Conservation (phyloP, 192 early-diverging fungal genomes). For the Piromyces finnis region DNA sequence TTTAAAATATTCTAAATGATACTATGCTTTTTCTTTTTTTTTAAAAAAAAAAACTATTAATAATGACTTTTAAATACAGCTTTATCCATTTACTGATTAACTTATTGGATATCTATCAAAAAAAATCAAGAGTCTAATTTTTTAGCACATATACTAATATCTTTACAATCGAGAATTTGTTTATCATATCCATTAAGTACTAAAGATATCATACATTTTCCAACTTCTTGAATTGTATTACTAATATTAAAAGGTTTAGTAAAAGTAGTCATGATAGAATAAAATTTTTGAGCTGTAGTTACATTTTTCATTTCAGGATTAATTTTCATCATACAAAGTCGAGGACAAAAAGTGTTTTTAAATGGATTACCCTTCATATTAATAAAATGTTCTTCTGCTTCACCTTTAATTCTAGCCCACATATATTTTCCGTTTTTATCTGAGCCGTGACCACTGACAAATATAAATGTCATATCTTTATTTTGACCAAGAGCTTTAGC, state of each 20-base stretch:
- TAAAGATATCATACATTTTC: background rate
- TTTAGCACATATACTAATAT: no score
- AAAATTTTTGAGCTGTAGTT: background rate
- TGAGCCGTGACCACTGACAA: background rate
- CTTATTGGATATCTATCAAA: no score
- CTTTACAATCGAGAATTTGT: no score
- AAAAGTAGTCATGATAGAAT: background rate
- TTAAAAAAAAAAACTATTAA: no score
- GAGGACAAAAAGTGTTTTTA: background rate
- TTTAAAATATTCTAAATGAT: no score
- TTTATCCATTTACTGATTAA: no score
- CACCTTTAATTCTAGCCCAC: background rate
- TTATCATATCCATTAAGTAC: background rate
- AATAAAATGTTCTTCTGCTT: background rate
- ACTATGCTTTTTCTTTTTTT: no score
- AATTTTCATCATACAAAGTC: background rate
- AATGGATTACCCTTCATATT: background rate
- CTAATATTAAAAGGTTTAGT: background rate
- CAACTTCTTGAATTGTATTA: background rate
- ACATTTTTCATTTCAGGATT: background rate
- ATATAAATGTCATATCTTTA: background rate
- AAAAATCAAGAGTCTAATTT: no score
- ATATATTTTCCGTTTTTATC: background rate
- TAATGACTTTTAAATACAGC: no score
- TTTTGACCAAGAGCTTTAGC: background rate